Evolutionary conservation across 1,284 basidiomycete species (phyloP), one percentile per base, ranked within the genome.

Genomic region (Trichosporon coremiiforme): DNA sequence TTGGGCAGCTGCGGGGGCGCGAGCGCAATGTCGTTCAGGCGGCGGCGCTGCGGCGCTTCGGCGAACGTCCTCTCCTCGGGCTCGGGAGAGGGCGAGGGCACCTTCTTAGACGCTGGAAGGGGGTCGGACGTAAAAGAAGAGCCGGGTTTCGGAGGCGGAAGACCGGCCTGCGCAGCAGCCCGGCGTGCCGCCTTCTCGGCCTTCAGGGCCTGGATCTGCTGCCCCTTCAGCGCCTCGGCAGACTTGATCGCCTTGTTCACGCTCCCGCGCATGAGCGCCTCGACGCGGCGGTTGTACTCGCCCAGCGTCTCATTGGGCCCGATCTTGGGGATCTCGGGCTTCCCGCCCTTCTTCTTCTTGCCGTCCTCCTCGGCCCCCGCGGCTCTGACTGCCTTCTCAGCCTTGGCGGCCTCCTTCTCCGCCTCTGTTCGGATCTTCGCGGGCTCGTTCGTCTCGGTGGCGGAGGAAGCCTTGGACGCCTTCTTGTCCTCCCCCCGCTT

Each of bases 201-300:
- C 45, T 69, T 71, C 9, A 71, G 67, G 4, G 70, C 73, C 12
- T 70, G 70, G 20, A 70, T 70, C 69, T 77, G 72, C 15, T 73
- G 72, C 20, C 77, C 77, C 62, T 70, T 70, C 50, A 73, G 69
- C 29, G 73, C 68, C 50, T 75, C 77, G 0, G 82, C 83, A 22
- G 73, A 70, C 70, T 82, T 81, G 70, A 84, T 83, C 13, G 83
- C 82, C 62, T 75, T 68, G 22, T 70, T 74, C 20, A 84, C 81
- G 8, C 77, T 78, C 3, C 77, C 77, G 12, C 83, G 74, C 33
- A 84, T 66, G 4, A 78, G 64, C 1, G 75, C 66, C 70, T 84
- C 83, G 8, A 84, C 70, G 33, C 83, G 77, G 9, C 81, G 77
- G 72, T 84, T 84, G 68, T 79, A 84, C 50, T 81, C 81, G 17